Conservation (phyloP, 352 stramenopile genomes). For the Thalassiosira exigua region DNA sequence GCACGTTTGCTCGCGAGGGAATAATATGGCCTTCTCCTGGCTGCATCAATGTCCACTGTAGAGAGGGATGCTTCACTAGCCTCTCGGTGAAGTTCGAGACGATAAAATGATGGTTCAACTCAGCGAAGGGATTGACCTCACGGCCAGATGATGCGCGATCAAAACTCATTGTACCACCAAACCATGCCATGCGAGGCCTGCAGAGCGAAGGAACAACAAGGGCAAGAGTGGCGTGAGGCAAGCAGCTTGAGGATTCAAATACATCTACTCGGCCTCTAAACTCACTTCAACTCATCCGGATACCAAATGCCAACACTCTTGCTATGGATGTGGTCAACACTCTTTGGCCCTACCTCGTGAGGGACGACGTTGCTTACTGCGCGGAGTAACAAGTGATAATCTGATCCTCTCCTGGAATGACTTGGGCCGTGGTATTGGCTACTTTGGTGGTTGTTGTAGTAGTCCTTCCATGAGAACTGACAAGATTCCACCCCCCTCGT, state of each 20-base stretch:
- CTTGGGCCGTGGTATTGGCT: constrained; percentile 32
- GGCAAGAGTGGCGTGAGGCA: too few relatives aligned
- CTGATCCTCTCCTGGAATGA: constrained; percentile 20
- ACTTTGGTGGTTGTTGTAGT: constrained; percentile 55
- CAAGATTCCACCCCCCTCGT: constrained; percentile 10
- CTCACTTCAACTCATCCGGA: constrained; percentile 35
- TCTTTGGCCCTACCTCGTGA: constrained; percentile 24
- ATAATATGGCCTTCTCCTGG: constrained; percentile 24
- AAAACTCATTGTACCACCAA: constrained; percentile 37
- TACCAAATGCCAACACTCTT: constrained; percentile 55
- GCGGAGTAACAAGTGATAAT: constrained; percentile 27
- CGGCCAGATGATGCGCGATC: constrained; percentile 17
- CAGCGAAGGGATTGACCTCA: constrained; percentile 54
- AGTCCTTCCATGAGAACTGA: constrained; percentile 42
- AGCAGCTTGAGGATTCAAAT: background rate
- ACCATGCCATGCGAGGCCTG: too few relatives aligned
- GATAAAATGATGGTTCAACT: constrained; percentile 22
- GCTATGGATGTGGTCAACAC: constrained; percentile 32
- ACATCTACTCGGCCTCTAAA: background rate
- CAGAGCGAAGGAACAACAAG: too few relatives aligned
- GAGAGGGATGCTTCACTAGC: constrained; percentile 11
- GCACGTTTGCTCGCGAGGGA: constrained; percentile 36
- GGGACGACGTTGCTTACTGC: constrained; percentile 22
- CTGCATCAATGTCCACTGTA: constrained; percentile 54
- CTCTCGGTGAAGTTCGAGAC: constrained; percentile 50